Evolutionary conservation across 768 basidiomycete species (phyloP), one percentile per base, ranked within the genome.

Genomic region (Paxillus rubicundulus): DNA sequence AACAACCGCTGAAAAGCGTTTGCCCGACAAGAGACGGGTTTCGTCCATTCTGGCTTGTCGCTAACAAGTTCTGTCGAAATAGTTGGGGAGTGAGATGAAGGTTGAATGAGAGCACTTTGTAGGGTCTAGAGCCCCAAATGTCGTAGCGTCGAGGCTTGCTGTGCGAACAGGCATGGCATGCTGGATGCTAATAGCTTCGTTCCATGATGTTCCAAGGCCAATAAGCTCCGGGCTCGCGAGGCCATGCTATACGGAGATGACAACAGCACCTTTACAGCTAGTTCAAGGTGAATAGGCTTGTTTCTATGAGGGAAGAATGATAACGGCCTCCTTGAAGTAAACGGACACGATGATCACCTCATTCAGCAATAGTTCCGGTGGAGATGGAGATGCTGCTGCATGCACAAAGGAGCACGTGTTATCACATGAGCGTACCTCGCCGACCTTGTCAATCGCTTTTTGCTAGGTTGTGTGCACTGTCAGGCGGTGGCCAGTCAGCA

Each of bases 1-100:
- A 40, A 53, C n/a, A 20, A 55, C 9, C 18, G 50, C 32, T 4
- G 55, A 5, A 9, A 53, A 42, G 13, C 36, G 30, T 43, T 36
- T 50, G 17, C 55, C 55, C 2, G 46, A 45, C 16, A 59, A n/a
- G n/a, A 59, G 38, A 36, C 27, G 37, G 24, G 18, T 50, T 24
- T 58, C 47, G 4, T 51, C 49, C 57, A 55, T 52, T 27, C 6
- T 33, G 13, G 36, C 2, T 30, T 1, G n/a, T 37, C 3, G 36
- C 10, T 37, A 37, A 37, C 1, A 8, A 2, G 5, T 24, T 24
- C 4, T 16, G n/a, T 38, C 37, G 17, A 18, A 30, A 17, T 38
- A 13, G 37, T 38, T 13, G 4, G 17, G 37, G 17, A 17, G 2
- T 6, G 18, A 17, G 37, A 17, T 38, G 6, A 38, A 38, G n/a